Conservation (phyloP, 495 filamentous ascomycete genomes). For the Astrocystis sublimbata region DNA sequence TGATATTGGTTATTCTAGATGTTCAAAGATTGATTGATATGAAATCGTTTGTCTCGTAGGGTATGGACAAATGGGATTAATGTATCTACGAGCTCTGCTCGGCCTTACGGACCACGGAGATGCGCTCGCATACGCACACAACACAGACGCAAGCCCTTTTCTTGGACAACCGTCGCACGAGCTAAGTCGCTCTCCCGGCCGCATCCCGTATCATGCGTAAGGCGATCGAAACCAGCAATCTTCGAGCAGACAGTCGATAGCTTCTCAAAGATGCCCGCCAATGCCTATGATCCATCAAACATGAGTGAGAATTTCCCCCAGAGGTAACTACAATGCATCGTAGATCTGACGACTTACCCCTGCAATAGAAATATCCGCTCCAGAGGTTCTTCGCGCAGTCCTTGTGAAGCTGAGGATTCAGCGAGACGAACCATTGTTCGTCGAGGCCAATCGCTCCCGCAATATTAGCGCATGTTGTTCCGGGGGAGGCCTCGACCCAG, state of each 20-base stretch:
- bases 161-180: slow-evolving; percentile 1
- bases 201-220: not conserved
- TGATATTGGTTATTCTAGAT: too few species aligned
- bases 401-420: slow-evolving; percentile 1
- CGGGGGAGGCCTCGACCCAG: slow-evolving; percentile 6
- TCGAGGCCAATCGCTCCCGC: not conserved
- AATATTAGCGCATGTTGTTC: slow-evolving; percentile 4
- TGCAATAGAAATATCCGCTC: slow-evolving; percentile 12
- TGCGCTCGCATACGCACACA: slow-evolving; percentile 1
- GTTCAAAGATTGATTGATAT: not conserved
- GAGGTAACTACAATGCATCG: not conserved
- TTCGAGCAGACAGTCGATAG: not conserved
- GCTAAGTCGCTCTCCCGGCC: not conserved
- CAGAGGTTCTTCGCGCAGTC: slow-evolving; percentile 6
- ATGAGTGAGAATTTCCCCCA: too few species aligned
- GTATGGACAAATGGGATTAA: not conserved
- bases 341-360: not conserved
- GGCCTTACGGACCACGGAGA: not conserved
- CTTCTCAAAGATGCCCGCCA: too few species aligned
- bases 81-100: slow-evolving; percentile 1
- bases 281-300: not conserved
- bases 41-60: not conserved
- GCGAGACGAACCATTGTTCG: not conserved
- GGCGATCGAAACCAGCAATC: not conserved
- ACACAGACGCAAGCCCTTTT: not conserved